Evolutionary conservation across 2,329 filamentous ascomycete genomes (phyloP), one percentile per base, ranked within the genome.

Genomic region (Ophiostoma perfectum): DNA sequence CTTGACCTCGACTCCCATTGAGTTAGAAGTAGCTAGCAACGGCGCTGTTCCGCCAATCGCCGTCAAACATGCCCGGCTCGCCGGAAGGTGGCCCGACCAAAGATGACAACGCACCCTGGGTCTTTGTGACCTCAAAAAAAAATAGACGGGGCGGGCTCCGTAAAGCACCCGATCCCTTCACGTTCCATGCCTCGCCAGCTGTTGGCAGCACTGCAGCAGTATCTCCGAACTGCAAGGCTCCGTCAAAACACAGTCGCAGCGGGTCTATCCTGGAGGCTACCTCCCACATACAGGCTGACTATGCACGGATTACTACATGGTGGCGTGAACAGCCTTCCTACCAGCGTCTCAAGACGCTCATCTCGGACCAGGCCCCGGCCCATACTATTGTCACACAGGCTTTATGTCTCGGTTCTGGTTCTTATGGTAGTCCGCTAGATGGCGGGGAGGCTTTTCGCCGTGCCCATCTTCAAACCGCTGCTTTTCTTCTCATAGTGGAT

Each of bases 361-460:
- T 84, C 4, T 67, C 72, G 0, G 68, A 70, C 0, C 74, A 76
- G 6, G 72, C 71, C 3, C 49, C 68, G 1, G 60, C 39, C 14
- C 71, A 72, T 49, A 72, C 68, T n/a, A n/a, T 27, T 36, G 73
- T 81, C 47, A 76, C 74, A 1, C 77, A 75, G 16, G 85, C 84
- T 1, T 72, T 87, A 5, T 86, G 84, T 70, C 78, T 88, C 5
- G 85, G 85, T 0, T 75, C 84, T 2, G 85, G 85, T 2, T 80
- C 83, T 0, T 86, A 86, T 70, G 84, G 86, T 67, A 83, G 86
- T 66, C 82, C 83, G 1, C 75, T 76, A 3, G 80, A 83, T 62
- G 80, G 78, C 0, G 79, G 78, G 0, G 79, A 81, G n/a, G 77
- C 78, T 1, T 80, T 80, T 70, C 76, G 81, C 65, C 78, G 78